A percentile compares a stretch with the other conserved stretches of the same genome.
These are phyloP conservation scores for Dothideomycetidae sp. DNA, from an alignment of 2,329 filamentous ascomycete genomes.

Conservation along the genomic window DNA sequence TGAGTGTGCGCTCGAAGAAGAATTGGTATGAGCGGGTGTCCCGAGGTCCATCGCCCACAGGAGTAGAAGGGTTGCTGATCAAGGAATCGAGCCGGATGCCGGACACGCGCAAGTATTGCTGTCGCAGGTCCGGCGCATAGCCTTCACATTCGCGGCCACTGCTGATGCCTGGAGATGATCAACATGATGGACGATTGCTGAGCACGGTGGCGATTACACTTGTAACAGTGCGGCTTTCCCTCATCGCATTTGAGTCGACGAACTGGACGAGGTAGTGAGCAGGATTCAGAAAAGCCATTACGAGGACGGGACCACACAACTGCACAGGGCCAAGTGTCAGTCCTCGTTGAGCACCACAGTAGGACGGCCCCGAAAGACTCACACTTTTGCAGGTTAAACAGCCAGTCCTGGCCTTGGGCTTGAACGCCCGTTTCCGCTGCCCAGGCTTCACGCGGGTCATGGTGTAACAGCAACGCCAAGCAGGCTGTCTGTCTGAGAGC, in stretches of 20 bases:
- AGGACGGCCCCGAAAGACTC: too few relatives aligned
- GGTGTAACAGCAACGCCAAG: too few relatives aligned
- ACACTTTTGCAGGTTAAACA: conserved; percentile 6
- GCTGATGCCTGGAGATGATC: conserved; percentile 1
- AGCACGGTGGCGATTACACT: conserved; percentile 1
- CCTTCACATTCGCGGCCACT: conserved; percentile 5
- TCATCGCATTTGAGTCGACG: conserved; percentile 9
- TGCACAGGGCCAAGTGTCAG: too few relatives aligned
- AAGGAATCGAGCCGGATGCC: background rate
- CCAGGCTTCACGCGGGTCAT: conserved; percentile 10
- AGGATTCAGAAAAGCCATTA: too few relatives aligned
- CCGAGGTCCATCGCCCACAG: background rate
- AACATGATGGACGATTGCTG: background rate
- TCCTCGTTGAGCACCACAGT: too few relatives aligned
- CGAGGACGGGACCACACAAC: too few relatives aligned
- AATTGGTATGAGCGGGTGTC: conserved; percentile 8
- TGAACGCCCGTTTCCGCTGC: conserved; percentile 7
- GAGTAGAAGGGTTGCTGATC: background rate
- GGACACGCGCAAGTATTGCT: background rate
- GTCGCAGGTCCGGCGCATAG: background rate
- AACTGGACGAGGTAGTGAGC: too few relatives aligned
- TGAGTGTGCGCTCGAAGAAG: conserved; percentile 3
- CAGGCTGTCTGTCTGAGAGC: too few relatives aligned
- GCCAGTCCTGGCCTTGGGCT: conserved; percentile 8
- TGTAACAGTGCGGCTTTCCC: conserved; percentile 6